Percentiles rank a stretch among this genome's conserved stretches.
phyloP scores from a whole-genome alignment of 129 eudicot genomes.

The Oenanthe sinensis region DNA sequence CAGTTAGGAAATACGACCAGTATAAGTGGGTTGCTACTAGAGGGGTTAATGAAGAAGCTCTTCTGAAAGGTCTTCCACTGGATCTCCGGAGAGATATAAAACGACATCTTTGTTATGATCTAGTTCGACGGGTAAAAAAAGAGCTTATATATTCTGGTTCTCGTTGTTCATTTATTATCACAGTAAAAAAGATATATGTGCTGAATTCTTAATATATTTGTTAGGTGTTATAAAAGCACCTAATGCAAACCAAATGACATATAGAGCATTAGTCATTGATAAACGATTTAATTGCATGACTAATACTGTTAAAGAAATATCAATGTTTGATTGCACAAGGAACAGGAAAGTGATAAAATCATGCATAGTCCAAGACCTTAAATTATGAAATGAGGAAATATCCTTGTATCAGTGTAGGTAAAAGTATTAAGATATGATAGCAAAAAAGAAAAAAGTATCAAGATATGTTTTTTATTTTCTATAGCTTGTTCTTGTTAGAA shows the following conservation, averaged over 20 bases:
- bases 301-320: neutral
- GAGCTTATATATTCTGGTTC: neutral
- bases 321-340: neutral
- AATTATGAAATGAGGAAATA: neutral
- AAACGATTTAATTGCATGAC: neutral
- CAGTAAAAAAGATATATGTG: neutral
- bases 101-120: constrained; percentile 84
- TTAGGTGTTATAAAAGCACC: neutral
- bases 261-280: neutral
- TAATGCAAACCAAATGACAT: neutral
- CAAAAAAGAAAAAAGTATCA: neutral
- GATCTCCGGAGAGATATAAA: constrained; percentile 87
- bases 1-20: constrained; percentile 77
- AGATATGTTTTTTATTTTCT: neutral
- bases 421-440: neutral
- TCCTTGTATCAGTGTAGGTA: neutral
- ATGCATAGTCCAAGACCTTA: neutral
- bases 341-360: neutral
- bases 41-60: constrained; percentile 80
- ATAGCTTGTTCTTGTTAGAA: neutral
- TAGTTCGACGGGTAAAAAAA: constrained; percentile 73
- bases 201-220: neutral
- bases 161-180: neutral
- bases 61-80: constrained; percentile 70
- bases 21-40: constrained; percentile 96